Conservation (phyloP, 345 rosid genomes). For the Durio zibethinus region DNA sequence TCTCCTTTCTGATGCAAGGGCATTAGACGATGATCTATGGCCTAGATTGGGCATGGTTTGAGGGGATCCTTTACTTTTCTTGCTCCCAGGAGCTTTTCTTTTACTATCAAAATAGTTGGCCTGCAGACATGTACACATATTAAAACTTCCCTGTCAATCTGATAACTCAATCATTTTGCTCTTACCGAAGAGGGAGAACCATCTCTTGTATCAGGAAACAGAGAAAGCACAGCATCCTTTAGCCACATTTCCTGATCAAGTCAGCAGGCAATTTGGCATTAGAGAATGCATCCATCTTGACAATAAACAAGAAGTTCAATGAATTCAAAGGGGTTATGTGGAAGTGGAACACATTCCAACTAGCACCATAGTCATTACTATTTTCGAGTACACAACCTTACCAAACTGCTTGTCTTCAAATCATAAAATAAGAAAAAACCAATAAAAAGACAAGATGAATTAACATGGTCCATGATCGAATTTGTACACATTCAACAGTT, state of each 20-base stretch:
- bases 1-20: slow-evolving; percentile 40
- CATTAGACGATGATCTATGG: slow-evolving; percentile 53
- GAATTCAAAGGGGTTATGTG: background rate
- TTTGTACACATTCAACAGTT: background rate
- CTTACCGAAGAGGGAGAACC: slow-evolving; percentile 86
- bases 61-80: slow-evolving; percentile 39
- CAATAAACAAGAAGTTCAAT: slow-evolving; percentile 13
- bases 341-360: slow-evolving; percentile 9
- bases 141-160: slow-evolving; percentile 12
- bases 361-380: background rate
- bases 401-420: slow-evolving; percentile 3
- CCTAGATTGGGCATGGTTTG: slow-evolving; percentile 32
- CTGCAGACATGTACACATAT: slow-evolving; percentile 39
- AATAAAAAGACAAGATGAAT: background rate
- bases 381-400: slow-evolving; percentile 4
- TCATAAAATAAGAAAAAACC: background rate
- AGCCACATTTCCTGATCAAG: slow-evolving; percentile 85
- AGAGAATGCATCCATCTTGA: slow-evolving; percentile 28
- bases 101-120: slow-evolving; percentile 57
- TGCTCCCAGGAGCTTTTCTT: slow-evolving; percentile 47
- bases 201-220: slow-evolving; percentile 79
- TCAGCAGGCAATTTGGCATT: slow-evolving; percentile 34
- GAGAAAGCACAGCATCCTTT: slow-evolving; percentile 68
- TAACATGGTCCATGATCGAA: background rate
- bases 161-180: slow-evolving; percentile 12